A percentile compares a stretch with the other conserved stretches of the same genome.
phyloP scores from a whole-genome alignment of 495 filamentous ascomycete genomes.

The Hypoxylon lienhwacheense region DNA sequence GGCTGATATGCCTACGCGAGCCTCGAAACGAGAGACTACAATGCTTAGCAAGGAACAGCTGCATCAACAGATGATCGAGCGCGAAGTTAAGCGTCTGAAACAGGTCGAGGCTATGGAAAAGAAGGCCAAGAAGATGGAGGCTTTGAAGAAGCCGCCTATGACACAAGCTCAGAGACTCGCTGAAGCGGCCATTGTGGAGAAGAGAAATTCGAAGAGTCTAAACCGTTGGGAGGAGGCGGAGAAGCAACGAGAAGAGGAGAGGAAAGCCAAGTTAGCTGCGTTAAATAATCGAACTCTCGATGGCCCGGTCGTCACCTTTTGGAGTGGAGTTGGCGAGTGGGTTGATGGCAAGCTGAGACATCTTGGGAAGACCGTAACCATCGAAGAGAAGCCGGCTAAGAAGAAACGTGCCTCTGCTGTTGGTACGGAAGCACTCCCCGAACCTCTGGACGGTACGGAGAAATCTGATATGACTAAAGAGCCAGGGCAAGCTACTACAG shows the following conservation, averaged over 20 bases:
- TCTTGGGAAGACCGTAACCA: conserved; percentile 68
- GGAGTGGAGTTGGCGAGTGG: conserved; percentile 79
- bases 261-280: conserved; percentile 77
- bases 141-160: conserved; percentile 74
- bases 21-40: conserved; percentile 81
- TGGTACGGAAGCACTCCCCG: conserved; percentile 20
- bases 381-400: conserved; percentile 53
- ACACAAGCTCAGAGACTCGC: conserved; percentile 85
- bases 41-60: conserved; percentile 82
- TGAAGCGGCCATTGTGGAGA: conserved; percentile 81
- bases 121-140: conserved; percentile 76
- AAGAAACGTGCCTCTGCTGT: conserved; percentile 51
- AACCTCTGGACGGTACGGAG: conserved; percentile 37
- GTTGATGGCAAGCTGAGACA: conserved; percentile 72
- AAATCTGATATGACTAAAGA: conserved; percentile 33
- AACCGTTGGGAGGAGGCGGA: conserved; percentile 94
- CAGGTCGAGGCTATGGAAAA: conserved; percentile 84
- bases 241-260: conserved; percentile 79
- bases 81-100: conserved; percentile 75
- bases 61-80: conserved; percentile 78
- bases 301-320: conserved; percentile 88
- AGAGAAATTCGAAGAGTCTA: conserved; percentile 84
- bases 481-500: conserved; percentile 19
- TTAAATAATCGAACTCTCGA: conserved; percentile 81
- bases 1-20: conserved; percentile 77